Conservation (phyloP, 208 protist species). For the Trypanosoma brucei region DNA sequence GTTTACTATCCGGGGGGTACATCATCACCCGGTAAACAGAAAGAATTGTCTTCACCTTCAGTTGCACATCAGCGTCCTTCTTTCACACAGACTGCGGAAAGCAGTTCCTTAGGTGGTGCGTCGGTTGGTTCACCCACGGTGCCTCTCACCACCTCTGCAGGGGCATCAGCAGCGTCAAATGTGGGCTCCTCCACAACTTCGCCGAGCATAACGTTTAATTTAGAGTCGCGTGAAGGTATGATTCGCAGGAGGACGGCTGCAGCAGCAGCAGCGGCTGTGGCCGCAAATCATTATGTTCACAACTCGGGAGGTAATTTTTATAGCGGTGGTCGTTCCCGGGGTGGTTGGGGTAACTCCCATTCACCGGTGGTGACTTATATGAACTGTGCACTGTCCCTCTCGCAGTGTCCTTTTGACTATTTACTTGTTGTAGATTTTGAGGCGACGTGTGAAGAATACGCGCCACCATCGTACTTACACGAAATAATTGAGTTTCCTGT, state of each 20-base stretch:
- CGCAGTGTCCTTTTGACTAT: slow-evolving; percentile 83
- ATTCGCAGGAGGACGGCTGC: slow-evolving; percentile 63
- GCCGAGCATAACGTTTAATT: slow-evolving; percentile 33
- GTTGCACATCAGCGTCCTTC: background rate
- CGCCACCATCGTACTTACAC: slow-evolving; percentile 67
- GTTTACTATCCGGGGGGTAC: background rate
- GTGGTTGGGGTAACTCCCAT: slow-evolving; percentile 18
- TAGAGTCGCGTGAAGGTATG: slow-evolving; percentile 85
- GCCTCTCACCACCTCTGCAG: slow-evolving; percentile 5
- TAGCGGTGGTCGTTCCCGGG: slow-evolving; percentile 29
- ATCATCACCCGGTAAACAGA: too few species aligned
- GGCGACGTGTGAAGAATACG: slow-evolving; percentile 84
- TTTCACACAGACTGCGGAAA: background rate
- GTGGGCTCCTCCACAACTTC: slow-evolving; percentile 7
- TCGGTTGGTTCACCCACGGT: background rate
- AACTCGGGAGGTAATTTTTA: slow-evolving; percentile 23
- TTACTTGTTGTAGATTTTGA: slow-evolving; percentile 91
- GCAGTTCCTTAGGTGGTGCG: too few species aligned
- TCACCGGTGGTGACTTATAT: slow-evolving; percentile 23
- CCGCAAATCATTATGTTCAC: slow-evolving; percentile 22
- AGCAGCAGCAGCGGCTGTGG: slow-evolving; percentile 8
- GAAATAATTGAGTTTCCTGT: slow-evolving; percentile 97
- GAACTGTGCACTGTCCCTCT: slow-evolving; percentile 1
- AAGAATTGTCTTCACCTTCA: background rate
- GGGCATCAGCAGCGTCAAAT: background rate